A percentile compares a stretch with the other conserved stretches of the same genome.
phyloP scores from a whole-genome alignment of 768 basidiomycete species.

The Amanita brunnescens region DNA sequence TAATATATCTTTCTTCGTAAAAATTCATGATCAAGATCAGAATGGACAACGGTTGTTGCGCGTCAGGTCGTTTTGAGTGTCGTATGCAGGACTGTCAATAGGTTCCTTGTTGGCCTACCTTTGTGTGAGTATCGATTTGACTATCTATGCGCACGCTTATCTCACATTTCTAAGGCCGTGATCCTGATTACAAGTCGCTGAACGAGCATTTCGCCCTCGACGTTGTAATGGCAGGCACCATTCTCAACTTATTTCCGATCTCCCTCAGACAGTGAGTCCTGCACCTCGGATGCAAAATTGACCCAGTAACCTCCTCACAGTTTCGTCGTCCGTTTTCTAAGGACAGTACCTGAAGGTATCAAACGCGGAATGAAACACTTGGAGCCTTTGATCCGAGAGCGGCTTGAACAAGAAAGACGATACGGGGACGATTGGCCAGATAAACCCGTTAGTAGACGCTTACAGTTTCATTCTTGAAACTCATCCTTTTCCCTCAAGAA shows the following conservation, averaged over 20 bases:
- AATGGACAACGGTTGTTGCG: constrained; percentile 1
- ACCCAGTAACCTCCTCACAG: constrained; percentile 4
- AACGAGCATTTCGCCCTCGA: constrained; percentile 12
- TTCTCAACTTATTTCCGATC: constrained; percentile 18
- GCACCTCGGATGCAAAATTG: neutral
- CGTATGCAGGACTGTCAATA: constrained; percentile 14
- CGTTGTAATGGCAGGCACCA: constrained; percentile 12
- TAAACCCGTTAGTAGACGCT: constrained; percentile 17
- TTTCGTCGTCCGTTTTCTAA: constrained; percentile 10
- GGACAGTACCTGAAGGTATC: constrained; percentile 4
- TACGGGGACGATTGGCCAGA: constrained; percentile 21
- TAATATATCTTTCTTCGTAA: too few species aligned
- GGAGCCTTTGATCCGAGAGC: constrained; percentile 19
- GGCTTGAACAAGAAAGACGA: constrained; percentile 15
- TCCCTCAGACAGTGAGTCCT: constrained; percentile 15
- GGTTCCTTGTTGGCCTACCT: constrained; percentile 19
- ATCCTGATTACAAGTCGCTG: constrained; percentile 13
- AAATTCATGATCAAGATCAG: neutral
- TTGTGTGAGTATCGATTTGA: constrained; percentile 13
- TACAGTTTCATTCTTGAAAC: neutral
- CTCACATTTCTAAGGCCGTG: constrained; percentile 12
- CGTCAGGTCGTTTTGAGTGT: constrained; percentile 14
- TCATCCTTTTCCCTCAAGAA: constrained; percentile 20
- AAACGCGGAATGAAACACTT: constrained; percentile 16
- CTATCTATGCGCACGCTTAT: too few species aligned